Evolutionary conservation across 169 alveolate species (phyloP), one percentile per base, ranked within the genome.

Genomic region (Eimeria praecox): DNA sequence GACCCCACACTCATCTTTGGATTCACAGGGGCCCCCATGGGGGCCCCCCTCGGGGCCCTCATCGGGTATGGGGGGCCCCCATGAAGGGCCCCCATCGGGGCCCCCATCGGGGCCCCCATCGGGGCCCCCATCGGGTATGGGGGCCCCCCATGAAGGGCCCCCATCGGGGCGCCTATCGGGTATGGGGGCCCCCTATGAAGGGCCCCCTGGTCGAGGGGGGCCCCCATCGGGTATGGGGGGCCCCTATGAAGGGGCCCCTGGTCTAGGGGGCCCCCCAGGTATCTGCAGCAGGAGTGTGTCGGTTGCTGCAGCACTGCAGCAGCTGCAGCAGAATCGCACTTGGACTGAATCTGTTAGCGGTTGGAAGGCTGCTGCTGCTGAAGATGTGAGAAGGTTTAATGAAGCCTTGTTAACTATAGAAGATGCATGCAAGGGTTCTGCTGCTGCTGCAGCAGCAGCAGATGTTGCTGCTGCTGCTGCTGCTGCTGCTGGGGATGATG

Each of bases 91-190:
- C n/a, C 88, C 49, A n/a, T 59, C 27, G 22, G 30, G 30, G 3
- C 69, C 59, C 88, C 88, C 59, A 38, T 9, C 88, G 59, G 30
- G 52, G 38, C 88, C 62, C 64, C 88, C 88, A 10, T 38, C 64
- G 49, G 49, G 90, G 27, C 46, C 22, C 46, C 54, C 69, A 0
- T 38, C 8, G 71, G 20, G 71, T 73, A 46, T 8, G 18, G 30
- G 8, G 69, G 69, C 30, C 30, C 5, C n/a, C n/a, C 69, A 18
- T 59, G 27, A n/a, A 9, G 27, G 69, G 69, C 27, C 20, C 27
- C 69, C 30, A 0, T 4, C 30, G 69, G 69, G 69, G 69, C 69
- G 12, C 69, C 8, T 22, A 9, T 1, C 73, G 90, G 90, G 20
- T 22, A 9, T 1, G 90, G 90, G 90, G 20, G n/a, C 73, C 90